Percentiles rank a stretch among this genome's conserved stretches.
Evolutionary conservation across 768 basidiomycete genomes (phyloP).

Genomic region (Melanogaster broomeanus): DNA sequence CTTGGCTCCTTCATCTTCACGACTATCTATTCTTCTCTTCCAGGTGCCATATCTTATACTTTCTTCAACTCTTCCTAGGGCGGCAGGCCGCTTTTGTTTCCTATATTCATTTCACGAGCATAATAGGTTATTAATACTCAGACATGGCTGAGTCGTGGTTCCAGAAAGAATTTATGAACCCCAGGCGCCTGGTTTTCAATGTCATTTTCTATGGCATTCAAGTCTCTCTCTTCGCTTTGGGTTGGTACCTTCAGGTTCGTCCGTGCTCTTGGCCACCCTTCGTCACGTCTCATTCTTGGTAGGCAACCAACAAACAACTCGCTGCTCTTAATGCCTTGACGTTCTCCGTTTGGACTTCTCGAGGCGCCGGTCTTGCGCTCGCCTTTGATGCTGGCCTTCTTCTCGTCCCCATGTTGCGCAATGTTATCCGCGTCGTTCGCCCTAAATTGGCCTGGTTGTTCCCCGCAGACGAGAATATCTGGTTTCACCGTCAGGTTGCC

Average conservation of each 20-base stretch:
- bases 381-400: conserved; percentile 87
- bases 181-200: conserved; percentile 70
- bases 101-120: not conserved
- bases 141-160: conserved; percentile 74
- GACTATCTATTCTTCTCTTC: too few species aligned
- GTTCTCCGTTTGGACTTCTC: conserved; percentile 88
- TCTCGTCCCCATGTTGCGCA: conserved; percentile 87
- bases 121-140: not conserved
- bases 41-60: too few species aligned
- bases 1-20: too few species aligned
- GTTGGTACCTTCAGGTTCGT: conserved; percentile 82
- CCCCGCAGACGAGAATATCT: conserved; percentile 93
- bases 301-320: conserved; percentile 65
- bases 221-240: conserved; percentile 72
- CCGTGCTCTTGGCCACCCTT: not conserved
- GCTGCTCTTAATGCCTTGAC: conserved; percentile 76
- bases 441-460: conserved; percentile 81
- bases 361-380: conserved; percentile 89
- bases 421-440: conserved; percentile 80
- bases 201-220: conserved; percentile 82
- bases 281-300: conserved; percentile 5
- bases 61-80: too few species aligned
- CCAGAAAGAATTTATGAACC: conserved; percentile 63
- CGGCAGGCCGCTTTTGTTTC: not conserved
- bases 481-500: conserved; percentile 94